phyloP scores from a whole-genome alignment of 2,329 filamentous ascomycete species.

The Ceratocystis cubensis region DNA sequence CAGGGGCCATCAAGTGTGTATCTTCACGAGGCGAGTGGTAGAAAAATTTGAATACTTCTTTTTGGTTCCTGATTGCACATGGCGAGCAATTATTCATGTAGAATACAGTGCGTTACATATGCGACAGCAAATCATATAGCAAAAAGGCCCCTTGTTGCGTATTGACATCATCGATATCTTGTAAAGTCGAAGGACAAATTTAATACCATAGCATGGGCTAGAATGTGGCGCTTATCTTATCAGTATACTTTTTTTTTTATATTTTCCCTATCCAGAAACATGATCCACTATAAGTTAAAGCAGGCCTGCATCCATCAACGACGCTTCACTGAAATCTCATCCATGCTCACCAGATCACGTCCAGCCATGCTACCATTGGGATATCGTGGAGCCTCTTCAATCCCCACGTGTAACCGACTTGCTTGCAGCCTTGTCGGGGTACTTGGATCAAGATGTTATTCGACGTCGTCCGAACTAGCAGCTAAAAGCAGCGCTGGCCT shows the following conservation, averaged over 20 bases:
- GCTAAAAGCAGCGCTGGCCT: background rate
- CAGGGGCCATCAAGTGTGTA: background rate
- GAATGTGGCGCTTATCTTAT: constrained; percentile 19
- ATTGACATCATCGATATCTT: constrained; percentile 10
- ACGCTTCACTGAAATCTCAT: too few species aligned
- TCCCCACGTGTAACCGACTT: background rate
- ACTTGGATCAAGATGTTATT: constrained; percentile 7
- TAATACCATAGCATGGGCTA: background rate
- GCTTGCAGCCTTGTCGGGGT: background rate
- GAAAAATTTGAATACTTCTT: background rate
- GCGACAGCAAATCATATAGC: background rate
- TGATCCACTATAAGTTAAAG: background rate
- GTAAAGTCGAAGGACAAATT: background rate
- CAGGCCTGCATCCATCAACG: background rate
- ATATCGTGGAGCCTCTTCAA: background rate
- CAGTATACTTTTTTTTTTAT: background rate
- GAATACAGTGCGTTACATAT: too few species aligned
- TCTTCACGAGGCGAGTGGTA: background rate
- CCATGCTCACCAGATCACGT: background rate
- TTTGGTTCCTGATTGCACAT: too few species aligned
- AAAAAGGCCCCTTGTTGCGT: background rate
- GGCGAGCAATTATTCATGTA: too few species aligned
- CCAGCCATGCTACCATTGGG: background rate
- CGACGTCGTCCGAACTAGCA: constrained; percentile 4
- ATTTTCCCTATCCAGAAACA: background rate